Evolutionary conservation across 805 yeast species (phyloP).

Genomic region (Zygosaccharomyces bailii): DNA sequence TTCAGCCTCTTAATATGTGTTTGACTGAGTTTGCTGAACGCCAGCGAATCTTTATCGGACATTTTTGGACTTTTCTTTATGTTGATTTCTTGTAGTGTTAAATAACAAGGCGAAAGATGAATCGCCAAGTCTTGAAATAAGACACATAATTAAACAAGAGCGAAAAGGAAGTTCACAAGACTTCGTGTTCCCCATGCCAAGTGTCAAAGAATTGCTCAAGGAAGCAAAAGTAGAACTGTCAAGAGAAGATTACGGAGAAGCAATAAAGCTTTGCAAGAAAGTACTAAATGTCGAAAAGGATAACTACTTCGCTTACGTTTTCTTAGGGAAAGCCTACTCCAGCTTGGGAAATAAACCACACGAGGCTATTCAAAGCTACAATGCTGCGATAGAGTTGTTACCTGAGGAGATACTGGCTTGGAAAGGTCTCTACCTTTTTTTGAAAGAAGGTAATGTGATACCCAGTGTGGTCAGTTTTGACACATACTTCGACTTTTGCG

Average conservation of each 20-base stretch:
- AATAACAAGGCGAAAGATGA: background rate
- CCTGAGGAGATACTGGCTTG: constrained; percentile 61
- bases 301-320: constrained; percentile 63
- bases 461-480: constrained; percentile 42
- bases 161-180: background rate
- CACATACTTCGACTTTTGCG: constrained; percentile 42
- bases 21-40: constrained; percentile 47
- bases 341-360: constrained; percentile 36
- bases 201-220: constrained; percentile 40
- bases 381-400: constrained; percentile 48
- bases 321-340: constrained; percentile 68
- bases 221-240: constrained; percentile 52
- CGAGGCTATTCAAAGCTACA: constrained; percentile 37
- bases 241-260: constrained; percentile 57
- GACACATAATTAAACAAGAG: background rate
- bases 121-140: background rate
- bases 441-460: constrained; percentile 26
- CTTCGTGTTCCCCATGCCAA: constrained; percentile 27
- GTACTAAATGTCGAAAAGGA: constrained; percentile 53
- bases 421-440: constrained; percentile 68
- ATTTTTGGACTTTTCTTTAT: constrained; percentile 12
- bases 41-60: constrained; percentile 33
- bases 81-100: background rate
- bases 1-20: constrained; percentile 63
- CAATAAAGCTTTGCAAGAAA: constrained; percentile 52